Evolutionary conservation across 2,329 filamentous ascomycete species (phyloP), one percentile per base, ranked within the genome.

Genomic region (Clonostachys byssicola): DNA sequence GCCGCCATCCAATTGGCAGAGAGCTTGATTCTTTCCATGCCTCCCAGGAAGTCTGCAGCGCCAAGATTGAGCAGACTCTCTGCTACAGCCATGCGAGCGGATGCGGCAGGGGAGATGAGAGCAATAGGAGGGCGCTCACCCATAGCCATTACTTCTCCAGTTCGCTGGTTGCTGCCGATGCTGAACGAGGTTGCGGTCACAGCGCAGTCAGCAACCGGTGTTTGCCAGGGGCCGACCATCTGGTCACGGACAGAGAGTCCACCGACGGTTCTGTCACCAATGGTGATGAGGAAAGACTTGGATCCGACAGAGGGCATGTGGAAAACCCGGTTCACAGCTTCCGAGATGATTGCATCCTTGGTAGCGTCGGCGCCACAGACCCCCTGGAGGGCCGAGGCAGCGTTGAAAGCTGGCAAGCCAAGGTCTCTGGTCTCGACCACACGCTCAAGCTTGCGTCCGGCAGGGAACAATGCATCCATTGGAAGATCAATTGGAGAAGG

Each of bases 1-100:
- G 92, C 92, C 4, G 91, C 92, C 94, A 97, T 97, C 92, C 92
- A 99, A 71, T 99, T 97, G 44, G 92, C 92, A 4, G 92, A 96
- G 10, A 97, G 80, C 63, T 92, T 87, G 51, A 97, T 85, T 40
- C 89, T 84, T 50, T 80, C 80, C 45, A 97, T 73, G 47, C 88
- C 83, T 42, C 86, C 88, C 47, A 85, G 78, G 49, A 81, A 73
- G 50, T 81, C 76, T 33, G 78, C 89, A 47, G 94, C 94, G 36
- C 89, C 91, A 49, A 99, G 75, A 66, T 99, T 99, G 80, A 96
- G 85, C 50, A 99, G 74, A 50, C 88, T 90, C 70, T 99, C 94
- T 2, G 86, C 92, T 49, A 99, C 92, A 3, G 94, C 91, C 94
- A 99, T 99, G 45, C 92, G 84, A 14, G 94, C 92, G 17, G 94